Evolutionary conservation across 2,329 filamentous ascomycete species (phyloP).

Genomic region (Aspergillus sp.): DNA sequence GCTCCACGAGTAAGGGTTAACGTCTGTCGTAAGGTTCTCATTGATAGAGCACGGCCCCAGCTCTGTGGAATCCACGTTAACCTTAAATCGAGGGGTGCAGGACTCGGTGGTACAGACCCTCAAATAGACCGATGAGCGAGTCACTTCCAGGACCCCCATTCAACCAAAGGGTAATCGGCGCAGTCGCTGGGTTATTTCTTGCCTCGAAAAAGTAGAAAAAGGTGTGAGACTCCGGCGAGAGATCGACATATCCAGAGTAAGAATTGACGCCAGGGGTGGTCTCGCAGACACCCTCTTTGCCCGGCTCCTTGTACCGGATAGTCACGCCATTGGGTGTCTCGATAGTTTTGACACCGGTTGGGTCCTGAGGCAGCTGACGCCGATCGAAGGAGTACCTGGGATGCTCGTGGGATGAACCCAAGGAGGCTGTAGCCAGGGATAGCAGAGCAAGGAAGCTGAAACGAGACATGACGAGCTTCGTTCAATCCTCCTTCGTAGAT

Average conservation of each 20-base stretch:
- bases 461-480: conserved; percentile 26
- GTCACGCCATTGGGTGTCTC: conserved; percentile 51
- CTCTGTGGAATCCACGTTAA: conserved; percentile 35
- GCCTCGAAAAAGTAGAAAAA: conserved; percentile 63
- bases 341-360: conserved; percentile 44
- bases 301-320: conserved; percentile 64
- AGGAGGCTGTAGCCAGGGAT: conserved; percentile 26
- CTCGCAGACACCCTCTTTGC: conserved; percentile 57
- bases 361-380: conserved; percentile 42
- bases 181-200: conserved; percentile 54
- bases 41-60: conserved; percentile 51
- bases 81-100: not conserved
- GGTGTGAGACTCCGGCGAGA: conserved; percentile 56
- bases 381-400: conserved; percentile 21
- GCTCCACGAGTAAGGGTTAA: conserved; percentile 66
- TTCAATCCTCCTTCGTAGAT: not conserved
- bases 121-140: conserved; percentile 47
- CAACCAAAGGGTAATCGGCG: conserved; percentile 48
- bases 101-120: conserved; percentile 32
- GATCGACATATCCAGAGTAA: conserved; percentile 61
- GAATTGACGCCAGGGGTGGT: conserved; percentile 60
- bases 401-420: conserved; percentile 10
- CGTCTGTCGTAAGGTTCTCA: conserved; percentile 47
- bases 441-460: conserved; percentile 27
- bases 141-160: conserved; percentile 50